phyloP scores from a whole-genome alignment of 2,329 filamentous ascomycete genomes.

The Cladosporium sp. region DNA sequence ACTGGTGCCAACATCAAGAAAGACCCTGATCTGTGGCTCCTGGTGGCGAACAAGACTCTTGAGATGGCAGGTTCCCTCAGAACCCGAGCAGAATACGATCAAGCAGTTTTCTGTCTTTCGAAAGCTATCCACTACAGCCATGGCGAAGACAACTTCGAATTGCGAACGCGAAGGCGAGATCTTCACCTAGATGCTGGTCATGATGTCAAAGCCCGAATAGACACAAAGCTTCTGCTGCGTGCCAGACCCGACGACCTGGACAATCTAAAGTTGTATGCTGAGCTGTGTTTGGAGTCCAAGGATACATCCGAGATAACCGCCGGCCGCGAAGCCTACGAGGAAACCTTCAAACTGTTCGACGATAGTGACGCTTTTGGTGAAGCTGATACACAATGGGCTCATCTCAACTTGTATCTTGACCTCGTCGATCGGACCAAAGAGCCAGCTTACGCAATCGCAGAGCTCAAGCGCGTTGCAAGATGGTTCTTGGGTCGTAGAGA shows the following conservation, averaged over 20 bases:
- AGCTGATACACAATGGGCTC: constrained; percentile 66
- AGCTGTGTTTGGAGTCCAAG: constrained; percentile 45
- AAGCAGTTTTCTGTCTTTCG: constrained; percentile 55
- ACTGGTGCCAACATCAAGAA: constrained; percentile 57
- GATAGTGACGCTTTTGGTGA: constrained; percentile 37
- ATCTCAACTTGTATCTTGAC: constrained; percentile 83
- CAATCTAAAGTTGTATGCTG: constrained; percentile 57
- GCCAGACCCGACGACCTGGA: constrained; percentile 55
- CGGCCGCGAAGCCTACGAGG: constrained; percentile 47
- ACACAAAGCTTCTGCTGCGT: constrained; percentile 57
- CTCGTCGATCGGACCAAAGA: constrained; percentile 67
- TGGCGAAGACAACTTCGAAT: constrained; percentile 48
- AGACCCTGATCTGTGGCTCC: constrained; percentile 58
- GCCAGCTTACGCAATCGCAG: constrained; percentile 65
- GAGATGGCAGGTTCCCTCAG: constrained; percentile 47
- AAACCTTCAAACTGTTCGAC: constrained; percentile 53
- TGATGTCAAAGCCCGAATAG: constrained; percentile 48
- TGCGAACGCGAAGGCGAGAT: constrained; percentile 55
- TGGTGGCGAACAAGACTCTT: constrained; percentile 57
- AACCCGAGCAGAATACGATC: constrained; percentile 44
- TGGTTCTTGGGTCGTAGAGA: constrained; percentile 77
- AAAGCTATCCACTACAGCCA: constrained; percentile 52
- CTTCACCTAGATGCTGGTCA: constrained; percentile 54
- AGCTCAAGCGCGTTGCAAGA: constrained; percentile 71
- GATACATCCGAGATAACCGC: constrained; percentile 29